Evolutionary conservation across 73 alveolate species (phyloP).

Genomic region (Paramecium caudatum): DNA sequence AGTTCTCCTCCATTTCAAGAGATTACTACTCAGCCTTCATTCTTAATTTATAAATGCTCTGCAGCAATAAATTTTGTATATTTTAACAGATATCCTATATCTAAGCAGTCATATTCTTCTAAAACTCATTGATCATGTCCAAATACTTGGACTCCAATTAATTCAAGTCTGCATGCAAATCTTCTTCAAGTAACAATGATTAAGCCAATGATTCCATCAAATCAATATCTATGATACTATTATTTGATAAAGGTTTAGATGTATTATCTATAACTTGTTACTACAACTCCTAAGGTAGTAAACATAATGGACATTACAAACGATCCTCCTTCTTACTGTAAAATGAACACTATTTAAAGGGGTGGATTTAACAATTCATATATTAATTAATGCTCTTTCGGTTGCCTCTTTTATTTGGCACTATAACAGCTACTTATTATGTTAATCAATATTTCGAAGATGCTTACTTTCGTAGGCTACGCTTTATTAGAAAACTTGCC

Average conservation of each 20-base stretch:
- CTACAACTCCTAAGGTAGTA: background rate
- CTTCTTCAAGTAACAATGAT: background rate
- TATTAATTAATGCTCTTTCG: conserved; percentile 6
- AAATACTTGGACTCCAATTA: background rate
- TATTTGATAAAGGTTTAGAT: conserved; percentile 38
- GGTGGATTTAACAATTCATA: conserved; percentile 20
- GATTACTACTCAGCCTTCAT: conserved; percentile 1
- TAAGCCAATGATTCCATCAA: conserved; percentile 39
- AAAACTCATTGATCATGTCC: background rate
- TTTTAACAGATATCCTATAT: background rate
- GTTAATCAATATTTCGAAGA: conserved; percentile 29
- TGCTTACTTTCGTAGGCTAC: background rate
- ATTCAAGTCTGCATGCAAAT: background rate
- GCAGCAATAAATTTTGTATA: background rate
- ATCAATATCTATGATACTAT: conserved; percentile 60
- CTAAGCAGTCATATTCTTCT: background rate
- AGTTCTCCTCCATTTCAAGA: conserved; percentile 18
- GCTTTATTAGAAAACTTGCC: conserved; percentile 45
- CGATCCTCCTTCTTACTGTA: conserved; percentile 25
- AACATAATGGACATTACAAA: conserved; percentile 41
- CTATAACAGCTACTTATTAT: conserved; percentile 12
- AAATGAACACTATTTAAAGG: conserved; percentile 42
- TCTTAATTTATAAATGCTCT: background rate
- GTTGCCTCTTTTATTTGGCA: conserved; percentile 12
- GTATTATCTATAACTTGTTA: conserved; percentile 49